phyloP scores from a whole-genome alignment of 1,284 basidiomycete genomes.

The Rhodotorula sp. region DNA sequence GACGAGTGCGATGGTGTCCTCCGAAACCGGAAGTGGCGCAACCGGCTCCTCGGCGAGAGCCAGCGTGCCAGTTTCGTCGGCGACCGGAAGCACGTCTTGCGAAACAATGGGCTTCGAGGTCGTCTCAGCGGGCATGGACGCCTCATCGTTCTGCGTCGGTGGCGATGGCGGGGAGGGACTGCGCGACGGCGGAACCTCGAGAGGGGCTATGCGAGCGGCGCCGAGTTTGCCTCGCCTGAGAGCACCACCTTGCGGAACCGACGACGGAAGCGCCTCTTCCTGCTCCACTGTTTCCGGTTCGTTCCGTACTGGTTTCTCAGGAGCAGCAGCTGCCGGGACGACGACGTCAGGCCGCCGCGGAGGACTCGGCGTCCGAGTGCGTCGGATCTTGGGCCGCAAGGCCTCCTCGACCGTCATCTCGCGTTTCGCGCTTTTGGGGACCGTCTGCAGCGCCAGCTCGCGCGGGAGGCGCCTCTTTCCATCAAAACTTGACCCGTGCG shows the following conservation, averaged over 20 bases:
- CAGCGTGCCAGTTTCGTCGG: not conserved
- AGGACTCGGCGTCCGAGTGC: slow-evolving; percentile 3
- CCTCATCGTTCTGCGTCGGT: slow-evolving; percentile 20
- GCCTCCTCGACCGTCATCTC: slow-evolving; percentile 34
- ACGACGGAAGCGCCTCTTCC: not conserved
- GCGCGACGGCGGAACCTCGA: slow-evolving; percentile 1
- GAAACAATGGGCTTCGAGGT: not conserved
- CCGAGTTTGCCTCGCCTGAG: slow-evolving; percentile 26
- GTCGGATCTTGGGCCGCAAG: slow-evolving; percentile 10
- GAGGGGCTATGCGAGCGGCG: slow-evolving; percentile 13
- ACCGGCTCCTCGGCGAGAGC: not conserved
- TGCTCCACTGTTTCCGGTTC: not conserved
- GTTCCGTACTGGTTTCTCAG: not conserved
- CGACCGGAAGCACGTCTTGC: not conserved
- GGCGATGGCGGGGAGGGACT: slow-evolving; percentile 19
- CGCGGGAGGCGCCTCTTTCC: not conserved
- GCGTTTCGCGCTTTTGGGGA: slow-evolving; percentile 28
- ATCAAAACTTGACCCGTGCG: slow-evolving; percentile 1
- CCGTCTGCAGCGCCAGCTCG: slow-evolving; percentile 21
- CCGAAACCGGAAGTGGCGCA: not conserved
- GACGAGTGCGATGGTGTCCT: not conserved
- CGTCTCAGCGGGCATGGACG: not conserved
- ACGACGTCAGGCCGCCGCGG: not conserved
- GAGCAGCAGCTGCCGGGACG: not conserved
- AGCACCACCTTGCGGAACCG: not conserved